Conservation (phyloP, 768 basidiomycete genomes). For the Auricularia sp. region DNA sequence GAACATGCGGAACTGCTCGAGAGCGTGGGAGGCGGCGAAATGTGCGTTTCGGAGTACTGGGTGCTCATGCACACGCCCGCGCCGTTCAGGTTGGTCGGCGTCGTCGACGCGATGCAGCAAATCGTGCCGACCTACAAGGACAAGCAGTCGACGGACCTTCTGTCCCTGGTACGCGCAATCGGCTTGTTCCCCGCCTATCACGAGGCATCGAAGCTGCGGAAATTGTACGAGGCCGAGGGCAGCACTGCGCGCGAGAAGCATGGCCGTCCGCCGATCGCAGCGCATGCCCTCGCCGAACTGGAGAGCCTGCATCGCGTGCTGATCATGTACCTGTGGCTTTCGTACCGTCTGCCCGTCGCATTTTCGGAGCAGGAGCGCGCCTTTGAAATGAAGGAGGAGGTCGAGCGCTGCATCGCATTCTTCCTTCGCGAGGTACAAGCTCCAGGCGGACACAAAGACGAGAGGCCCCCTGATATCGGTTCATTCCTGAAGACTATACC, state of each 20-base stretch:
- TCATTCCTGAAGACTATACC: no score
- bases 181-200: neutral
- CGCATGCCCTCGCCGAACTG: constrained; percentile 25
- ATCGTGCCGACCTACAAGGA: neutral
- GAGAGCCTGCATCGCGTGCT: constrained; percentile 72
- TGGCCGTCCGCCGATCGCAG: constrained; percentile 1
- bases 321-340: constrained; percentile 79
- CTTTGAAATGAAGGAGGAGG: constrained; percentile 41
- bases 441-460: neutral
- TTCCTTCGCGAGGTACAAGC: neutral
- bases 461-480: neutral
- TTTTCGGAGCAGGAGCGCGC: constrained; percentile 52
- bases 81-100: no score
- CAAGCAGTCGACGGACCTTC: neutral
- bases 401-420: neutral
- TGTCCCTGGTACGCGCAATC: constrained; percentile 14
- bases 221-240: neutral
- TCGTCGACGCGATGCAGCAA: neutral
- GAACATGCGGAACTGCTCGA: neutral
- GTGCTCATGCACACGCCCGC: constrained; percentile 2
- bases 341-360: constrained; percentile 55
- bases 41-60: neutral
- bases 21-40: neutral
- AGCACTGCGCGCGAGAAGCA: neutral
- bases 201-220: neutral